Conservation (phyloP, 345 rosid genomes). For the Aquilaria sinensis region DNA sequence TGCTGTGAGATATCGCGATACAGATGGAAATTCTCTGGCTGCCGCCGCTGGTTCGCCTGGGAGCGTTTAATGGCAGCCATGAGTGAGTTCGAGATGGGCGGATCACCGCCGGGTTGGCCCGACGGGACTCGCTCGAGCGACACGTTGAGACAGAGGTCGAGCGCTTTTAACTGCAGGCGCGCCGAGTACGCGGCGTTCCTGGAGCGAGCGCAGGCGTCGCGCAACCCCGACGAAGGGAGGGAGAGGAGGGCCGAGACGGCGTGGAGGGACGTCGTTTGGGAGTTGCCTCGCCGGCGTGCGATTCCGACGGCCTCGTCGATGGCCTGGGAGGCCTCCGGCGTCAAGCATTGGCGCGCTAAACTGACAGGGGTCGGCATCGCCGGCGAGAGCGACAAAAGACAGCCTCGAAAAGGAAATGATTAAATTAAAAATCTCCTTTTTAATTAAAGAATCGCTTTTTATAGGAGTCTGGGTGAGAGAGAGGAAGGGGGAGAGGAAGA, state of each 20-base stretch:
- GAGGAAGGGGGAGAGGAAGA: background rate
- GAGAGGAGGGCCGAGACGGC: slow-evolving; percentile 74
- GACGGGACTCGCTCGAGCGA: slow-evolving; percentile 87
- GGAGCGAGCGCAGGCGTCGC: slow-evolving; percentile 76
- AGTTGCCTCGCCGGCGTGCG: slow-evolving; percentile 64
- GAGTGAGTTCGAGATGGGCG: slow-evolving; percentile 81
- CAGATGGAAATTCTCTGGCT: slow-evolving; percentile 75
- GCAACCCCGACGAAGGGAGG: slow-evolving; percentile 57
- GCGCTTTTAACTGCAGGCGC: slow-evolving; percentile 75
- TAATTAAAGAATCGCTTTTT: slow-evolving; percentile 2
- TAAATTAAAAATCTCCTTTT: background rate
- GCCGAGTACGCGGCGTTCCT: slow-evolving; percentile 62
- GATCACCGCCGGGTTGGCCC: slow-evolving; percentile 45
- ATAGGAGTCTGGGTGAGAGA: no score
- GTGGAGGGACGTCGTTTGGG: slow-evolving; percentile 90
- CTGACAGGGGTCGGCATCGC: slow-evolving; percentile 92
- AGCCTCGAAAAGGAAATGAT: background rate
- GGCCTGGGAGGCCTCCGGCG: slow-evolving; percentile 68
- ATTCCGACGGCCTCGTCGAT: slow-evolving; percentile 75
- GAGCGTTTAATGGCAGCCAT: slow-evolving; percentile 98
- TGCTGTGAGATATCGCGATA: slow-evolving; percentile 57
- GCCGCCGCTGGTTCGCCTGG: slow-evolving; percentile 84
- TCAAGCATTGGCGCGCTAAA: slow-evolving; percentile 81
- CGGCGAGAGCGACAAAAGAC: slow-evolving; percentile 27
- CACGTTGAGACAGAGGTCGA: slow-evolving; percentile 76